Evolutionary conservation across 2,329 filamentous ascomycete species (phyloP).

Genomic region (Ilyonectria mors-panacis): DNA sequence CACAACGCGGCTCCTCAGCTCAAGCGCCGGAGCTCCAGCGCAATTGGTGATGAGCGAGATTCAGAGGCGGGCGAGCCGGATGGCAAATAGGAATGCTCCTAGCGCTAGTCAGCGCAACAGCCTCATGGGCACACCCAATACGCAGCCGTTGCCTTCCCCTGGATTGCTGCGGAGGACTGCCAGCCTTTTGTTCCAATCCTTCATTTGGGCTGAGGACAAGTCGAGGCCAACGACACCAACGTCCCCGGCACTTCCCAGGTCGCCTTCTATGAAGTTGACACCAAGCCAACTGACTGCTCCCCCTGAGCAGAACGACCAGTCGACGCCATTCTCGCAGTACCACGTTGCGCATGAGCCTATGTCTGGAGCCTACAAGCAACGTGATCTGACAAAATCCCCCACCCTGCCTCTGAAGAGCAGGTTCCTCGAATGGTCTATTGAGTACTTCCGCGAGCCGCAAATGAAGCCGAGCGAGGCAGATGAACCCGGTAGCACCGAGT

Average conservation of each 20-base stretch:
- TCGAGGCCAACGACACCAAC: conserved; percentile 53
- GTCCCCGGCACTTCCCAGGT: conserved; percentile 47
- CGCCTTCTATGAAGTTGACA: conserved; percentile 55
- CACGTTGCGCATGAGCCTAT: conserved; percentile 82
- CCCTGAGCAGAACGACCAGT: conserved; percentile 81
- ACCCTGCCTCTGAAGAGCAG: conserved; percentile 83
- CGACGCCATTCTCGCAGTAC: conserved; percentile 75
- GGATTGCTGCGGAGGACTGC: conserved; percentile 75
- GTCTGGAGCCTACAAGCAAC: conserved; percentile 81
- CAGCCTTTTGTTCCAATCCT: conserved; percentile 73
- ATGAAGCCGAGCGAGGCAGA: conserved; percentile 98
- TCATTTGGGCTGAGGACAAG: conserved; percentile 66
- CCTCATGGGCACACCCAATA: conserved; percentile 54
- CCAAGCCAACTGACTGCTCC: conserved; percentile 66
- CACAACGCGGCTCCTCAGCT: conserved; percentile 82
- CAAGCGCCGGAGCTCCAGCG: conserved; percentile 79
- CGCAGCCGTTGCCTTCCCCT: conserved; percentile 66
- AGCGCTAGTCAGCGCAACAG: conserved; percentile 61
- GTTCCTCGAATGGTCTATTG: conserved; percentile 96
- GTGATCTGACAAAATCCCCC: conserved; percentile 71
- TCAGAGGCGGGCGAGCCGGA: conserved; percentile 63
- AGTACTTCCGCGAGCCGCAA: conserved; percentile 97
- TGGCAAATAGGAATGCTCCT: conserved; percentile 61
- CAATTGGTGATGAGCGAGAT: conserved; percentile 84
- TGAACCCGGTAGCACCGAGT: conserved; percentile 95